Conservation (phyloP, 164 flowering plant genomes). For the Tetrastigma voinierianum region DNA sequence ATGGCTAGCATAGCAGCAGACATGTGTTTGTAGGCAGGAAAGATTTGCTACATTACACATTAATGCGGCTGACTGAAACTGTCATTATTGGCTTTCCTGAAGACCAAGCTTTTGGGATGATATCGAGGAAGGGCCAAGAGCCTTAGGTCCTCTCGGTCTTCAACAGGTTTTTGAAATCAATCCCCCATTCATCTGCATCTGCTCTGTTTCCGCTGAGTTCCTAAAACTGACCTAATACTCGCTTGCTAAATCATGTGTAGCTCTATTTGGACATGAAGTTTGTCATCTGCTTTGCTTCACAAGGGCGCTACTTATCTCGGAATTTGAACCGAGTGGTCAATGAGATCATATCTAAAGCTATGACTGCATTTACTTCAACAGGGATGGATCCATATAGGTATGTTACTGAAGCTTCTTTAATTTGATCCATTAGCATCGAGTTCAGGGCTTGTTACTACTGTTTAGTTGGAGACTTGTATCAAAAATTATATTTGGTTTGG, state of each 20-base stretch:
- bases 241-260: slow-evolving; percentile 44
- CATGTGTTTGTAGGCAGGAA: slow-evolving; percentile 96
- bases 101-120: slow-evolving; percentile 99
- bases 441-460: neutral
- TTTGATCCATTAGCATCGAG: neutral
- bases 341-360: slow-evolving; percentile 82
- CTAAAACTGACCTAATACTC: neutral
- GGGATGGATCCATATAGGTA: slow-evolving; percentile 93
- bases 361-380: slow-evolving; percentile 74
- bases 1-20: slow-evolving; percentile 85
- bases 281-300: slow-evolving; percentile 83
- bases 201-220: neutral
- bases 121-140: slow-evolving; percentile 81
- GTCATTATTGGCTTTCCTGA: slow-evolving; percentile 89
- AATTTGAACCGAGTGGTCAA: slow-evolving; percentile 79
- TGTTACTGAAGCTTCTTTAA: neutral
- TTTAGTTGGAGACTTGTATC: no score
- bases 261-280: slow-evolving; percentile 96
- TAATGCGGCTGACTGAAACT: slow-evolving; percentile 97
- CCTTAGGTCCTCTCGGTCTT: slow-evolving; percentile 84
- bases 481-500: no score
- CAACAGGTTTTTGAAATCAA: slow-evolving; percentile 59
- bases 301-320: slow-evolving; percentile 93
- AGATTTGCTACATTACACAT: slow-evolving; percentile 80
- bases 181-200: neutral